Conservation (phyloP, 768 basidiomycete genomes). For the Collybia sp. region DNA sequence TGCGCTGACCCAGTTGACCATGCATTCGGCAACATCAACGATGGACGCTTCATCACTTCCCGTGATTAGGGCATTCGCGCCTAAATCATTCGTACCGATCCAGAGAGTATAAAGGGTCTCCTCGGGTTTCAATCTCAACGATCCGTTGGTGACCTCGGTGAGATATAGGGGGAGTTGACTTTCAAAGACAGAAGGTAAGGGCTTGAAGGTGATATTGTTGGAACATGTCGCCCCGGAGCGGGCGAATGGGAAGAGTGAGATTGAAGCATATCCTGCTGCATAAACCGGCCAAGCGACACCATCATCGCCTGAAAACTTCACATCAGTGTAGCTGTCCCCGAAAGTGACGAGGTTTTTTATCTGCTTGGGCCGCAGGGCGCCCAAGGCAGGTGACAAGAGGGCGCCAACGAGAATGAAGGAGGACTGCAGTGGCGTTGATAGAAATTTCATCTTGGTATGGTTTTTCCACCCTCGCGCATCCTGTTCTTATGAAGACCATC, state of each 20-base stretch:
- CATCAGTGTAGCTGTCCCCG: conserved; percentile 59
- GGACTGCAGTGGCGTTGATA: conserved; percentile 23
- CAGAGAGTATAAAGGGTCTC: conserved; percentile 46
- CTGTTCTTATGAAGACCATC: too few relatives aligned
- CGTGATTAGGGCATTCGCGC: conserved; percentile 31
- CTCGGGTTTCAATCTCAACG: conserved; percentile 15
- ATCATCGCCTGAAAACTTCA: conserved; percentile 31
- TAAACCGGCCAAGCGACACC: conserved; percentile 57
- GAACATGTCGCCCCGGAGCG: conserved; percentile 58
- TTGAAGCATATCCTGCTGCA: conserved; percentile 45
- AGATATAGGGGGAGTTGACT: conserved; percentile 49
- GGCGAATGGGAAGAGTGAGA: conserved; percentile 51
- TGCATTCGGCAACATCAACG: conserved; percentile 36
- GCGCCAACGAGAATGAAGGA: conserved; percentile 13
- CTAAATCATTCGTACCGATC: conserved; percentile 51
- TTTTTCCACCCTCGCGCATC: too few relatives aligned
- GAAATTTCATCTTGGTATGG: too few relatives aligned
- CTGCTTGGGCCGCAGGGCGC: conserved; percentile 28
- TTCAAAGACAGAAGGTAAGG: conserved; percentile 52
- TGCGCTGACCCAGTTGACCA: conserved; percentile 34
- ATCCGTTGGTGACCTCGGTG: conserved; percentile 16
- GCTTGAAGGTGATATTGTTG: conserved; percentile 48
- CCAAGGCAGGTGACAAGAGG: conserved; percentile 9
- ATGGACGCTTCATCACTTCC: conserved; percentile 32
- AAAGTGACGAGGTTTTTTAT: conserved; percentile 62